Base-by-base conservation (phyloP, 257 asterid species). In the Orobanche coerulescens region DNA sequence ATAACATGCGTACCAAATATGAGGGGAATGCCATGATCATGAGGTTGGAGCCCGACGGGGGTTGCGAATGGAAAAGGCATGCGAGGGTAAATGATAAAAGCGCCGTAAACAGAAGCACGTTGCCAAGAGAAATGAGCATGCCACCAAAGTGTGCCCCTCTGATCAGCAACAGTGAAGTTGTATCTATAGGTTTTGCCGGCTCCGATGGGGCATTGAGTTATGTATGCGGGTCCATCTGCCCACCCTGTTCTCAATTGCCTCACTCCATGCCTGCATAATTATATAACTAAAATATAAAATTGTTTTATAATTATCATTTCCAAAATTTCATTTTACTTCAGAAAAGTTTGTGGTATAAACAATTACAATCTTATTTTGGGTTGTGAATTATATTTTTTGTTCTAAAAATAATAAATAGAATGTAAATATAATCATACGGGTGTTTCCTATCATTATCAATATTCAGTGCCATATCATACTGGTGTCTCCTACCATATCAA, bases 121-220 rank as follows among this genome's bases (percentile, higher is more conserved):
- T 85, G 96, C 96, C 96, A 88, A 4, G 88, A 67, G 44, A 75
- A 73, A 62, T 88, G 96, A 53, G 96, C 93, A 49, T 88, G 96
- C 96, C 96, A 88, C 85, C 84, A 77, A 4, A 88, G 82, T 0
- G 95, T 88, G 19, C 95, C 95, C 30, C 90, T 77, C 26, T 88
- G 93, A 19, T 68, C 71, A 30, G 33, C 71, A 0, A 83, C 71
- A 7, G 62, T 78, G 81, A 88, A 88, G 4, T 69, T 78, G 80
- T 85, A 88, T 0, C 79, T 80, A 43, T 81, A 88, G 4, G 31
- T 66, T 55, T 71, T 70, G 15, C 85, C 94, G 3, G 48, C 62
- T 22, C 80, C 66, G 10, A 88, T 81, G n/a, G 95, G 95, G 66
- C 95, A 85, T 39, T 88, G 96, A 0, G 94, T 85, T 58, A 88